Conservation (phyloP, 192 early-diverging fungal species). For the Hyaloraphidium curvatum region DNA sequence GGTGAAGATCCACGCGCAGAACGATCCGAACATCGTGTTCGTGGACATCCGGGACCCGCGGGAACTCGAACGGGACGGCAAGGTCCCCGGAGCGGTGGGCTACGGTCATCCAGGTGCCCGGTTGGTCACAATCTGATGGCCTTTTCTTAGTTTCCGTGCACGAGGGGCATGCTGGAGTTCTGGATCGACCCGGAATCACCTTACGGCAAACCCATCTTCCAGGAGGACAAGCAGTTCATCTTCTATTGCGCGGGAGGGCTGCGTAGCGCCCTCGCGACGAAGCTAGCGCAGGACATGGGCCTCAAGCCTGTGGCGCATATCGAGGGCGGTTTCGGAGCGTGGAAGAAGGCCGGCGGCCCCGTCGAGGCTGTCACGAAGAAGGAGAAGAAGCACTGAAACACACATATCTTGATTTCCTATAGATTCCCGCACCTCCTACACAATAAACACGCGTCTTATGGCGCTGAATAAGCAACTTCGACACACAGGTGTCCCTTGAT, state of each 20-base stretch:
- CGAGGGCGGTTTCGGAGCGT: neutral
- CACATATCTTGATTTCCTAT: too few species aligned
- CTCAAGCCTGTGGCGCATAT: slow-evolving; percentile 1
- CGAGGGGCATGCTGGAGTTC: neutral
- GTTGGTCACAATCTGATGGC: neutral
- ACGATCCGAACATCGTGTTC: neutral
- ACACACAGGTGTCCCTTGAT: too few species aligned
- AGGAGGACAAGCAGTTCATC: neutral
- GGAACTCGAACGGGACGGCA: neutral
- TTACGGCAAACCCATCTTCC: neutral
- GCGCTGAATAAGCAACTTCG: too few species aligned
- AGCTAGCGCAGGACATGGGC: neutral
- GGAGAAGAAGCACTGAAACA: too few species aligned
- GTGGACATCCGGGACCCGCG: neutral
- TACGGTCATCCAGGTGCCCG: neutral
- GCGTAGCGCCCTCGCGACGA: neutral
- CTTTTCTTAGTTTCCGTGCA: neutral
- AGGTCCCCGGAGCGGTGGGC: slow-evolving; percentile 1
- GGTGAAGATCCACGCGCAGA: neutral
- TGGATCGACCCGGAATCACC: neutral
- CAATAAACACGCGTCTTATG: too few species aligned
- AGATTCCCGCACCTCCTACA: too few species aligned
- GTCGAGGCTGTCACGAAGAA: neutral
- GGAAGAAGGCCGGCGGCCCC: neutral
- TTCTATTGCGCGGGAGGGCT: slow-evolving; percentile 2